A percentile compares a stretch with the other conserved stretches of the same genome.
phyloP scores from a whole-genome alignment of 768 basidiomycete genomes.

The Bullera alba region DNA sequence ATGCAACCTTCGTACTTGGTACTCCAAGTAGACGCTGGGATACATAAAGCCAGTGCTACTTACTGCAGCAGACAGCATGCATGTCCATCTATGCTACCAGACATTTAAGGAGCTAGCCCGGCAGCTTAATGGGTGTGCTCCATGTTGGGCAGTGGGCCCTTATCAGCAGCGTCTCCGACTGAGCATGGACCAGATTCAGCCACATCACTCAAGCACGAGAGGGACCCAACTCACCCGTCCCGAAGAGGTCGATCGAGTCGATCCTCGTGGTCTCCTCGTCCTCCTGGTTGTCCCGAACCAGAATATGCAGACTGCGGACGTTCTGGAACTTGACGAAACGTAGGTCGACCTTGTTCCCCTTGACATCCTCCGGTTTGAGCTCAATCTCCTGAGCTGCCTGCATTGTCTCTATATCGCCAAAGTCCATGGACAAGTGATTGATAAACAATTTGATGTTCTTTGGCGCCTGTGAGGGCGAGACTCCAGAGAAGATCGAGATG shows the following conservation, averaged over 20 bases:
- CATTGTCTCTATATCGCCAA: conserved; percentile 34
- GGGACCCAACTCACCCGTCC: conserved; percentile 27
- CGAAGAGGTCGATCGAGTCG: conserved; percentile 45
- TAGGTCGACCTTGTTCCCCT: conserved; percentile 41
- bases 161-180: conserved; percentile 20
- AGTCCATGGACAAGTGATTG: conserved; percentile 43
- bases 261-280: conserved; percentile 47
- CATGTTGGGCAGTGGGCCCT: conserved; percentile 26
- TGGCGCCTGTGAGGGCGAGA: conserved; percentile 39
- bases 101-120: not conserved
- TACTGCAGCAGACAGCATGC: too few species aligned
- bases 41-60: too few species aligned
- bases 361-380: conserved; percentile 35
- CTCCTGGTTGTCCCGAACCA: conserved; percentile 44
- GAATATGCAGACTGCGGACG: conserved; percentile 40
- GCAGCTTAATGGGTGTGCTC: conserved; percentile 12
- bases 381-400: conserved; percentile 42
- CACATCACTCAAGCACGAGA: not conserved
- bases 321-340: conserved; percentile 46
- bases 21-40: too few species aligned
- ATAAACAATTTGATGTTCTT: conserved; percentile 45
- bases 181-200: not conserved
- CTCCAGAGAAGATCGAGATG: conserved; percentile 39
- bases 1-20: too few species aligned
- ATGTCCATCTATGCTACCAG: too few species aligned